Evolutionary conservation across 1,139 yeast genomes (phyloP).

Genomic region (Lodderomyces metapsilosis): DNA sequence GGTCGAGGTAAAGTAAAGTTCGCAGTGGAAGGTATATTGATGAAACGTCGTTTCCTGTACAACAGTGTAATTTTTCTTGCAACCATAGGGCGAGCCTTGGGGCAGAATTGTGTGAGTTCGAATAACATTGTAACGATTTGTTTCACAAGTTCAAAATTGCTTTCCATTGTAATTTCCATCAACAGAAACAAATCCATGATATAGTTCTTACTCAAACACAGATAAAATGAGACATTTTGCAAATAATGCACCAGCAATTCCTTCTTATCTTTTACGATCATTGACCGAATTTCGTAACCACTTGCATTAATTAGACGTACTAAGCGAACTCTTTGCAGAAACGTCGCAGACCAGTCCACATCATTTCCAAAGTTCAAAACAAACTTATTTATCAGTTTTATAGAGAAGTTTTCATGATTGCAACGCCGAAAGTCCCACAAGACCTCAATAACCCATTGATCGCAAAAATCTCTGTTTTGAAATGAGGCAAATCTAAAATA

Average conservation of each 20-base stretch:
- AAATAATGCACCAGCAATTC: background rate
- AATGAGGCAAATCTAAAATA: background rate
- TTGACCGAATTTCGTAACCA: background rate
- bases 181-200: background rate
- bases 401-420: background rate
- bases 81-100: constrained; percentile 3
- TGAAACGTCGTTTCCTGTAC: constrained; percentile 3
- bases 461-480: background rate
- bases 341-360: background rate
- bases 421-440: background rate
- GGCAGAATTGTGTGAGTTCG: constrained; percentile 5
- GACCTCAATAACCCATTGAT: background rate
- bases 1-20: constrained; percentile 9
- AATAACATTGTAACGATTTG: constrained; percentile 6
- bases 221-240: background rate
- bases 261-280: background rate
- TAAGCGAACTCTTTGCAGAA: background rate
- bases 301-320: background rate
- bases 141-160: constrained; percentile 2
- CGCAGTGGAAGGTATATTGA: background rate
- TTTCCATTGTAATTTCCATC: background rate
- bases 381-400: background rate
- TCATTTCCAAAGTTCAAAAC: background rate
- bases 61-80: constrained; percentile 4
- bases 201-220: constrained; percentile 20